These are phyloP conservation scores for Arachis stenosperma DNA, from an alignment of 306 rosid genomes.

Conservation along the genomic window DNA sequence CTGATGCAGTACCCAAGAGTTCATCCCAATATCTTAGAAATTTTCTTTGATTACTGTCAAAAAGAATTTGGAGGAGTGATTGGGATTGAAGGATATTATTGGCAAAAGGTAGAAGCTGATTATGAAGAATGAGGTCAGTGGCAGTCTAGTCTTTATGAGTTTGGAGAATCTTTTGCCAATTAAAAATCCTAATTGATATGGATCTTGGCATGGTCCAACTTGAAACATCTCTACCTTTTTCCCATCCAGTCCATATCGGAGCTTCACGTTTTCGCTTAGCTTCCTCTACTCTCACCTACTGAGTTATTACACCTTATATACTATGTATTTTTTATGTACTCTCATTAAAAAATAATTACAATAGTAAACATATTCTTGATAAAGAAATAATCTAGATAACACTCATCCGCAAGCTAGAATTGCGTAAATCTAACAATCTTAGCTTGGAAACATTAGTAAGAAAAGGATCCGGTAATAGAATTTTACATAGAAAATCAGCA, in stretches of 20 bases:
- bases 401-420: too few relatives aligned
- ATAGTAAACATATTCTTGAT: too few relatives aligned
- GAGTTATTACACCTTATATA: too few relatives aligned
- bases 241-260: not conserved
- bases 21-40: slow-evolving; percentile 79
- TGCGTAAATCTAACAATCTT: too few relatives aligned
- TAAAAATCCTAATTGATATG: slow-evolving; percentile 59
- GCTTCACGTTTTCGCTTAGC: slow-evolving; percentile 15
- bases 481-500: too few relatives aligned
- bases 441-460: too few relatives aligned
- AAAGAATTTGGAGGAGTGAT: slow-evolving; percentile 59
- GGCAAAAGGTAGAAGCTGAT: slow-evolving; percentile 72
- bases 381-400: too few relatives aligned
- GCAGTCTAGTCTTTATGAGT: slow-evolving; percentile 56
- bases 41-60: slow-evolving; percentile 49
- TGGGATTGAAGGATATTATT: slow-evolving; percentile 50
- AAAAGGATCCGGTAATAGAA: too few relatives aligned
- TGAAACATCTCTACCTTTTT: slow-evolving; percentile 49
- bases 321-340: too few relatives aligned
- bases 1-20: slow-evolving; percentile 67
- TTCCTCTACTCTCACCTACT: not conserved
- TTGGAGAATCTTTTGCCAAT: slow-evolving; percentile 68
- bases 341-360: too few relatives aligned
- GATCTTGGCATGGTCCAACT: slow-evolving; percentile 56
- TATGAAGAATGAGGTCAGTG: slow-evolving; percentile 62